Percentiles rank a stretch among this genome's conserved stretches.
These are phyloP conservation scores for Fusarium gaditjirri DNA, from an alignment of 2,329 filamentous ascomycete species.

Conservation along the genomic window DNA sequence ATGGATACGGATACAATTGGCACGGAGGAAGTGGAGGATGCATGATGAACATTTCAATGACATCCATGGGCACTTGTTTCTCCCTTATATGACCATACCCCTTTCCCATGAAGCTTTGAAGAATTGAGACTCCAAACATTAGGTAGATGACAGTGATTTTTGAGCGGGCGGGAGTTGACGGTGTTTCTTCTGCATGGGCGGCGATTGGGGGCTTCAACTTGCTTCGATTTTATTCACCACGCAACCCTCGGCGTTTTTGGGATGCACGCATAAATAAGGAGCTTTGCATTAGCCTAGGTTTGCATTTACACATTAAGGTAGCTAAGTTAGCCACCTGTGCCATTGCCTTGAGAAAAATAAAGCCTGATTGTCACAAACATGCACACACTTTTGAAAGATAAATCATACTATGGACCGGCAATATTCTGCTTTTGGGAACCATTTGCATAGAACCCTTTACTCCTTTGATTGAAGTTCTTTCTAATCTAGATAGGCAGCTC, in stretches of 20 bases:
- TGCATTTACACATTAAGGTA: constrained; percentile 11
- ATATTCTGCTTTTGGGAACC: not conserved
- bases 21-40: constrained; percentile 10
- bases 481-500: constrained; percentile 11
- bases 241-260: constrained; percentile 22
- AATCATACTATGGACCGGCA: not conserved
- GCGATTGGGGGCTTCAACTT: constrained; percentile 24
- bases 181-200: constrained; percentile 33
- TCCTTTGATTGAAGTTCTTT: constrained; percentile 3
- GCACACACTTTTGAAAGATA: constrained; percentile 23
- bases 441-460: constrained; percentile 13
- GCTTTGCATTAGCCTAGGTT: constrained; percentile 17
- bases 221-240: constrained; percentile 11
- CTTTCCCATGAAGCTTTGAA: constrained; percentile 16
- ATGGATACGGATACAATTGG: constrained; percentile 4
- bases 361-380: constrained; percentile 12
- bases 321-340: not conserved
- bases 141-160: constrained; percentile 14
- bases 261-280: constrained; percentile 12
- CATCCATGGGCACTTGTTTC: constrained; percentile 22
- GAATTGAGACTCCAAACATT: constrained; percentile 10
- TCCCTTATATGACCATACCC: constrained; percentile 22
- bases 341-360: not conserved
- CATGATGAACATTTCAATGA: constrained; percentile 31
- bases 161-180: constrained; percentile 30